These are phyloP conservation scores for Dictyostelium brefeldianum DNA, from an alignment of 78 protist species.

Conservation along the genomic window DNA sequence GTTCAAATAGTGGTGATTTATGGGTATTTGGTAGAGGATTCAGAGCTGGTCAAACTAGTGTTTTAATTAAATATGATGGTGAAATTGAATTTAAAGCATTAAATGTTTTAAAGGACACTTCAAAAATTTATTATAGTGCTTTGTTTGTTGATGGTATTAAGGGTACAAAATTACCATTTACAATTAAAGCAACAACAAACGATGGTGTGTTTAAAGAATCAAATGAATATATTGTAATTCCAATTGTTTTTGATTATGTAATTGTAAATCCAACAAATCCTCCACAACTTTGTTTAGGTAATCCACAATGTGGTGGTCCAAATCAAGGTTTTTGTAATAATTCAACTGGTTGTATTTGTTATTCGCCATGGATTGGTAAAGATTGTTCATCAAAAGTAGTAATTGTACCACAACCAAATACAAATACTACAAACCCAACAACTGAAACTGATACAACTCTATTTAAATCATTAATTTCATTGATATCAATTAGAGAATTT, in stretches of 20 bases:
- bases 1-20: neutral
- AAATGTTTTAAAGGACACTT: no score
- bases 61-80: no score
- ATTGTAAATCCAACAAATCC: neutral
- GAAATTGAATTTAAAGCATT: no score
- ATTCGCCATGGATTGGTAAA: neutral
- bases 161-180: no score
- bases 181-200: no score
- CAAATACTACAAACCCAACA: neutral
- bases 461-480: neutral
- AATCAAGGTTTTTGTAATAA: no score
- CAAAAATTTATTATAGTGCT: no score
- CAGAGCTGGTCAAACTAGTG: neutral
- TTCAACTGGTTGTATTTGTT: neutral
- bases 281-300: neutral
- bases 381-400: neutral
- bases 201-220: no score
- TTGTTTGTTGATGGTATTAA: no score
- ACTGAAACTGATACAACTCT: neutral
- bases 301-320: neutral
- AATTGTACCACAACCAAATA: neutral
- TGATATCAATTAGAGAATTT: slow-evolving; percentile 18
- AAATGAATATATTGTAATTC: no score
- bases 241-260: no score
- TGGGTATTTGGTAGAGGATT: neutral